A percentile compares a stretch with the other conserved stretches of the same genome.
Evolutionary conservation across 1,139 yeast genomes (phyloP).

Genomic region (Wickerhamiella infanticola): DNA sequence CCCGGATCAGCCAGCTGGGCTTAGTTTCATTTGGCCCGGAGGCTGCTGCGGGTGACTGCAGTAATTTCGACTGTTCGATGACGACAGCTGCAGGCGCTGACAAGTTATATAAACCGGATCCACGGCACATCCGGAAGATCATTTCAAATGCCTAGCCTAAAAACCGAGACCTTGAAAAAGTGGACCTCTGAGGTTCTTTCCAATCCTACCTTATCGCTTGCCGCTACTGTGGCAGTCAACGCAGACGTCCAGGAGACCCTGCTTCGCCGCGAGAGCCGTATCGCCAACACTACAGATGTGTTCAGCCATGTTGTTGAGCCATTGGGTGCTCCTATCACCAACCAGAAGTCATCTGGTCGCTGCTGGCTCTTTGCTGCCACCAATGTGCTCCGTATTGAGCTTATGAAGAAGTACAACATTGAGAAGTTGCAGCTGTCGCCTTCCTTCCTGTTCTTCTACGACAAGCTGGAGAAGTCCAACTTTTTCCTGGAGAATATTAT

Average conservation of each 20-base stretch:
- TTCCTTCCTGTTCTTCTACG: constrained; percentile 54
- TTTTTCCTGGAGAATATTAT: constrained; percentile 60
- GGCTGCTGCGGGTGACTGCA: too few species aligned
- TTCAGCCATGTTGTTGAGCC: constrained; percentile 46
- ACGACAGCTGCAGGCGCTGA: too few species aligned
- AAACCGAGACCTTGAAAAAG: constrained; percentile 12
- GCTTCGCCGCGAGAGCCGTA: constrained; percentile 31
- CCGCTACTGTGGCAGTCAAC: constrained; percentile 22
- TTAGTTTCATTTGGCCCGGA: too few species aligned
- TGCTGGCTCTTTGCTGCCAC: constrained; percentile 84
- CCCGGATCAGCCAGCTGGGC: too few species aligned
- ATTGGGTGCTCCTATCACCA: constrained; percentile 57
- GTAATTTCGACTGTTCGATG: too few species aligned
- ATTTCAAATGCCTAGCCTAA: constrained; percentile 6
- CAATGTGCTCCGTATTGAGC: constrained; percentile 48
- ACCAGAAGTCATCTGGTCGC: constrained; percentile 61
- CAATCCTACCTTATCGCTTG: constrained; percentile 19
- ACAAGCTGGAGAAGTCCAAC: constrained; percentile 61
- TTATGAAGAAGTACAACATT: constrained; percentile 47
- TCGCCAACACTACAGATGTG: constrained; percentile 27
- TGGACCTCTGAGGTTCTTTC: constrained; percentile 18
- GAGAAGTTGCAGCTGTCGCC: constrained; percentile 65
- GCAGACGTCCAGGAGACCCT: constrained; percentile 24
- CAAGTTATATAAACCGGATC: too few species aligned
- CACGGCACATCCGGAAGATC: too few species aligned